These are phyloP conservation scores for Thelonectria blattea DNA, from an alignment of 2,329 filamentous ascomycete genomes.

Conservation along the genomic window DNA sequence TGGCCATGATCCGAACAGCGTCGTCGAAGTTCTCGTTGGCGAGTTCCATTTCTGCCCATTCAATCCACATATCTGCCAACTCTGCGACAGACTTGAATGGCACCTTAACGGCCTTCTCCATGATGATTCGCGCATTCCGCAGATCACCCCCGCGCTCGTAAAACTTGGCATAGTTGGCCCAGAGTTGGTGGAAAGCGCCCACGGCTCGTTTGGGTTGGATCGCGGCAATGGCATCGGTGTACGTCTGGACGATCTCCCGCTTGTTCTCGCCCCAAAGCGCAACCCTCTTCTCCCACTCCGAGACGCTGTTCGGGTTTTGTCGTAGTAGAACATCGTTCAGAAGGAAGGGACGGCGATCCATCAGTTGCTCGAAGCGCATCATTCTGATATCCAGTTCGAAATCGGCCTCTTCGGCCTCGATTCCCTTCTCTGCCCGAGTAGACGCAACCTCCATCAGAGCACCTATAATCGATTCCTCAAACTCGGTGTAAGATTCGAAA, in stretches of 20 bases:
- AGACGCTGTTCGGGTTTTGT: constrained; percentile 95
- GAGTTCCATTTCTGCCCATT: constrained; percentile 98
- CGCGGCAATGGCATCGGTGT: constrained; percentile 90
- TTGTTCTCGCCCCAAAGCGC: constrained; percentile 94
- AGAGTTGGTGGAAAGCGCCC: constrained; percentile 91
- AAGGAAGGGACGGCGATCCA: constrained; percentile 95
- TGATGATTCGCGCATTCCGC: constrained; percentile 84
- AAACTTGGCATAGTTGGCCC: constrained; percentile 96
- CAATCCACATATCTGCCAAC: constrained; percentile 97
- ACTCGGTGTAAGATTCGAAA: constrained; percentile 95
- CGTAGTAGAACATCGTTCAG: constrained; percentile 94
- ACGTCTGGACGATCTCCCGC: constrained; percentile 88
- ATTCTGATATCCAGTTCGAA: constrained; percentile 95
- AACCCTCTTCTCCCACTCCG: constrained; percentile 97
- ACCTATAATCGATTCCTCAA: constrained; percentile 94
- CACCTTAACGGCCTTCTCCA: constrained; percentile 98
- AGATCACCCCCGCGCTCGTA: constrained; percentile 90
- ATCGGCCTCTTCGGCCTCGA: constrained; percentile 81
- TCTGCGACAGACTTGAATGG: constrained; percentile 98
- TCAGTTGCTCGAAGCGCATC: constrained; percentile 97
- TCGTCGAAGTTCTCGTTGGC: constrained; percentile 95
- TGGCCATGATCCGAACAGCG: constrained; percentile 94
- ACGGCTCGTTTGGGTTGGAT: constrained; percentile 94
- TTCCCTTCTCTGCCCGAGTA: constrained; percentile 76
- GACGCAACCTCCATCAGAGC: constrained; percentile 89